A percentile compares a stretch with the other conserved stretches of the same genome.
phyloP scores from a whole-genome alignment of 176 grass and related monocot species.

The Bolboschoenus planiculmis region DNA sequence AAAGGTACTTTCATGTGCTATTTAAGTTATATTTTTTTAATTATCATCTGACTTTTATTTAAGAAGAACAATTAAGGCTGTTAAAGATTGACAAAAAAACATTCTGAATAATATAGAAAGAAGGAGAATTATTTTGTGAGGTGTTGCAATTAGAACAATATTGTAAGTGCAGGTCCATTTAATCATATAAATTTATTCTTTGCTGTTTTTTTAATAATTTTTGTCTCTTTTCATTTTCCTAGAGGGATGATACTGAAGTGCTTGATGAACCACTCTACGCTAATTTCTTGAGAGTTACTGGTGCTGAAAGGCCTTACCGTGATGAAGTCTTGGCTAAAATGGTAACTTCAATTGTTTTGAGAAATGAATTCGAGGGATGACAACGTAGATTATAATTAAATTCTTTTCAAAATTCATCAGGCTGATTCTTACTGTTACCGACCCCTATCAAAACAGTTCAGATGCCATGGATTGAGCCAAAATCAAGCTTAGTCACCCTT shows the following conservation, averaged over 20 bases:
- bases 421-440: neutral
- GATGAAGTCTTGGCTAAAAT: constrained; percentile 66
- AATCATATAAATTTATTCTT: neutral
- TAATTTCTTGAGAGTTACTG: constrained; percentile 60
- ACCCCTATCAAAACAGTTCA: neutral
- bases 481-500: neutral
- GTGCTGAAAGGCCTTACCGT: constrained; percentile 66
- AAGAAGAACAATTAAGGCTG: neutral
- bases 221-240: neutral
- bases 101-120: neutral
- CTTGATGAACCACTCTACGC: constrained; percentile 94
- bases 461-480: neutral
- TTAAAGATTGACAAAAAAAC: neutral
- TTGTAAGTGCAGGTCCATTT: neutral
- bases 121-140: neutral
- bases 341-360: constrained; percentile 29
- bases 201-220: neutral
- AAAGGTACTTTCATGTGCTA: neutral
- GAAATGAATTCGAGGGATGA: neutral
- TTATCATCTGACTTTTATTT: neutral
- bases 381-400: neutral
- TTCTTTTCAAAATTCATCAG: neutral
- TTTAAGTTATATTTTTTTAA: neutral
- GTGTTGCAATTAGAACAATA: neutral
- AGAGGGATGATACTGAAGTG: constrained; percentile 91